Evolutionary conservation across 2,329 filamentous ascomycete genomes (phyloP).

Genomic region (Spiromastix sp.): DNA sequence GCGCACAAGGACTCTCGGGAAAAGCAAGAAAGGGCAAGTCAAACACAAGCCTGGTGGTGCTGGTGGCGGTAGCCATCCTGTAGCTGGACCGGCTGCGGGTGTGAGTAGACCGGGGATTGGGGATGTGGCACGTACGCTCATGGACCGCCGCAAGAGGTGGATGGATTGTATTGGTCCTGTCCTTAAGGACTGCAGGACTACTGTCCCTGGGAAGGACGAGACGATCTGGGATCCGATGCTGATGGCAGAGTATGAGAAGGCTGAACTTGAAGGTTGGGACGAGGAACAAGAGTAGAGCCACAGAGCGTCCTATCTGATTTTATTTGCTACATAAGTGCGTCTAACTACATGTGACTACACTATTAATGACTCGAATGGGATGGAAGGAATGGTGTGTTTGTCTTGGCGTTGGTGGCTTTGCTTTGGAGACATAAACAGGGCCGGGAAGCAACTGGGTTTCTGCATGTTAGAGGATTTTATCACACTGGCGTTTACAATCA

Average conservation of each 20-base stretch:
- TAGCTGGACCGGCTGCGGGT: constrained; percentile 26
- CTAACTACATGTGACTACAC: neutral
- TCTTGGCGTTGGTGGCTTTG: no score
- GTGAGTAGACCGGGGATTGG: constrained; percentile 58
- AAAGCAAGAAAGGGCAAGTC: constrained; percentile 79
- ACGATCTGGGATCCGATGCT: constrained; percentile 63
- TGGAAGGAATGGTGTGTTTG: no score
- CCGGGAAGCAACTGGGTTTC: no score
- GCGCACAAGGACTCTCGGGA: constrained; percentile 84
- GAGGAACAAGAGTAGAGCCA: constrained; percentile 62
- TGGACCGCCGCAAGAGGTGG: constrained; percentile 86
- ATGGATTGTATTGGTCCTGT: constrained; percentile 83
- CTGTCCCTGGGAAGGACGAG: constrained; percentile 58
- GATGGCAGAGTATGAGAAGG: constrained; percentile 65
- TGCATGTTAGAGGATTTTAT: no score
- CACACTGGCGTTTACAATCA: no score
- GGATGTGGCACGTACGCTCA: constrained; percentile 79
- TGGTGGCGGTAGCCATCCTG: constrained; percentile 55
- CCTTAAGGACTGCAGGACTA: constrained; percentile 71
- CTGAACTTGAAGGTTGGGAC: constrained; percentile 71
- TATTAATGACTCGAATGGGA: no score
- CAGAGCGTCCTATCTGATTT: no score
- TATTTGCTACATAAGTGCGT: no score
- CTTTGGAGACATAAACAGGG: no score
- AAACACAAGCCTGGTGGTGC: constrained; percentile 52